phyloP scores from a whole-genome alignment of 108 stramenopile genomes.

The Licmophora abbreviata region DNA sequence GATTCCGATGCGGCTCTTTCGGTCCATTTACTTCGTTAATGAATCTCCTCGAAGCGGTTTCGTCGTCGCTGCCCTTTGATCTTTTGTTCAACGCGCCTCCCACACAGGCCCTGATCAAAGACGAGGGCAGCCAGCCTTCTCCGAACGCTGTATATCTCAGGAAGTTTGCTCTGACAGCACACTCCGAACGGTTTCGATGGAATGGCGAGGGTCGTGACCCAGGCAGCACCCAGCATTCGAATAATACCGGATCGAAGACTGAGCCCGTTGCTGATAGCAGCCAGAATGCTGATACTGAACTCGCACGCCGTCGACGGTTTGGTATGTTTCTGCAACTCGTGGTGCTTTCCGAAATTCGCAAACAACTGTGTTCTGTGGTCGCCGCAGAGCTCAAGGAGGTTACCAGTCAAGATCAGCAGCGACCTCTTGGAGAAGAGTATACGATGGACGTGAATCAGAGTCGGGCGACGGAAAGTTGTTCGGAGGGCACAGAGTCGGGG shows the following conservation, averaged over 20 bases:
- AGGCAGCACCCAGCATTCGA: not conserved
- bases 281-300: not conserved
- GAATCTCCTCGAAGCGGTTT: conserved; percentile 75
- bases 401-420: conserved; percentile 9
- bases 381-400: conserved; percentile 40
- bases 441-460: conserved; percentile 19
- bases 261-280: conserved; percentile 3
- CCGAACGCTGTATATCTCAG: conserved; percentile 71
- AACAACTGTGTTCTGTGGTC: conserved; percentile 60
- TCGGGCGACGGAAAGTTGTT: conserved; percentile 50
- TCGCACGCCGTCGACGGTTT: conserved; percentile 22
- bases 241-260: not conserved
- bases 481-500: conserved; percentile 26
- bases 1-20: conserved; percentile 85
- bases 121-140: conserved; percentile 60
- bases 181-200: conserved; percentile 23
- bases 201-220: conserved; percentile 11
- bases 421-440: conserved; percentile 1
- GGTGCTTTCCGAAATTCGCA: conserved; percentile 47
- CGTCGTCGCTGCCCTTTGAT: conserved; percentile 74
- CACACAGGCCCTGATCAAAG: conserved; percentile 64
- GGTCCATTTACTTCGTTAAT: conserved; percentile 74
- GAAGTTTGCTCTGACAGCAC: conserved; percentile 55
- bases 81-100: conserved; percentile 74
- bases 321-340: conserved; percentile 63